Percentiles rank a stretch among this genome's conserved stretches.
Conservation (phyloP, 2,329 filamentous ascomycete genomes). For the Aureobasidium sp. region DNA sequence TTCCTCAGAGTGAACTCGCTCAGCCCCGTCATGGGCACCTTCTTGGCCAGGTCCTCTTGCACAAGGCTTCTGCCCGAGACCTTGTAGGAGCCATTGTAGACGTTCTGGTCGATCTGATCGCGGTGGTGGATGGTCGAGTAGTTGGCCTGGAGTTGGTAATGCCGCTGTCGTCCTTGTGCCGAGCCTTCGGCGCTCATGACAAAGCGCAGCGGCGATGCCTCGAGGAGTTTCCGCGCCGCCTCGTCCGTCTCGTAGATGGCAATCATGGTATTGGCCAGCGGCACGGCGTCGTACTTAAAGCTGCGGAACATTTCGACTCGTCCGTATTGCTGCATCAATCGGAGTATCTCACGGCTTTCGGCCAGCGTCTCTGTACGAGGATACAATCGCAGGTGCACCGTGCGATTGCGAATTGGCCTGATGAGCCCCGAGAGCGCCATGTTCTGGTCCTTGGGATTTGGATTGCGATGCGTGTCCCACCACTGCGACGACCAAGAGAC, state of each 20-base stretch:
- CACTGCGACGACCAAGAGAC: background rate
- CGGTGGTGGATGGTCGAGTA: conserved; percentile 10
- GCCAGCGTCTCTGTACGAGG: conserved; percentile 41
- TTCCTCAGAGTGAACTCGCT: conserved; percentile 35
- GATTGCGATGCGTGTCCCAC: too few species aligned
- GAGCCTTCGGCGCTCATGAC: conserved; percentile 32
- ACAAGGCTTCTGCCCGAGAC: conserved; percentile 23
- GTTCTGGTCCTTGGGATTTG: background rate
- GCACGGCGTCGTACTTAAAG: conserved; percentile 41
- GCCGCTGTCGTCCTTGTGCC: conserved; percentile 7
- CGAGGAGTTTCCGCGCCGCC: conserved; percentile 36
- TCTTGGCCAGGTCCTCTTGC: conserved; percentile 32
- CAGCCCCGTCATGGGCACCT: conserved; percentile 35
- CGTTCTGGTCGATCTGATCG: conserved; percentile 30
- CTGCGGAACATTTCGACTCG: conserved; percentile 43
- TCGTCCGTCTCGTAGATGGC: conserved; percentile 40
- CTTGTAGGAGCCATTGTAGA: conserved; percentile 27
- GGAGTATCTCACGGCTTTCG: conserved; percentile 44
- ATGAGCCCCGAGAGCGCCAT: conserved; percentile 15
- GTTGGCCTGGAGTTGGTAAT: conserved; percentile 14
- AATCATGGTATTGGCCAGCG: conserved; percentile 37
- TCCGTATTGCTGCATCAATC: conserved; percentile 42
- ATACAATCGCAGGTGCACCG: conserved; percentile 41
- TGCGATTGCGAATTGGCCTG: conserved; percentile 33
- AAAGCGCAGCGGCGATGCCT: conserved; percentile 42